phyloP scores from a whole-genome alignment of 2,329 filamentous ascomycete species.

The Mycocentrospora acerina region DNA sequence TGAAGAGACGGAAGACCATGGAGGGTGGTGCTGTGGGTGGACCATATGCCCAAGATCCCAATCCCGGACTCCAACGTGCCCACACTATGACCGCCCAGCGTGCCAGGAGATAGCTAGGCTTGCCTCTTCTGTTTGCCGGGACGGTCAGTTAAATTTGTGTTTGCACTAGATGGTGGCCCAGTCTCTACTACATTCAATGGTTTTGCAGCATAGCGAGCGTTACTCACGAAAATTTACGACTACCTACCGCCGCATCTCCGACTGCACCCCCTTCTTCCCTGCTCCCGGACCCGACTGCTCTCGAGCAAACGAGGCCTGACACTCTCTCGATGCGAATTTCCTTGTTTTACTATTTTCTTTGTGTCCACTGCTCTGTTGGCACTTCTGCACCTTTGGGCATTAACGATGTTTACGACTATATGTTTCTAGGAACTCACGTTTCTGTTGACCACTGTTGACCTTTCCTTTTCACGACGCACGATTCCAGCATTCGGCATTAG shows the following conservation, averaged over 20 bases:
- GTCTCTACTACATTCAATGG: constrained; percentile 16
- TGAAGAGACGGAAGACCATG: constrained; percentile 80
- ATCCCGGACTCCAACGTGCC: constrained; percentile 34
- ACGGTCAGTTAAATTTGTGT: constrained; percentile 21
- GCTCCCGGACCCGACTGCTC: constrained; percentile 33
- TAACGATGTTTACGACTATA: constrained; percentile 41
- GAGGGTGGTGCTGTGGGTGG: constrained; percentile 46
- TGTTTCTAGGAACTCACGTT: constrained; percentile 24
- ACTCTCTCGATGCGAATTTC: constrained; percentile 23
- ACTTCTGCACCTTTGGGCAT: constrained; percentile 33
- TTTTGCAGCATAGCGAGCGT: constrained; percentile 23
- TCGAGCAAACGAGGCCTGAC: constrained; percentile 8
- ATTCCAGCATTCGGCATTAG: constrained; percentile 40
- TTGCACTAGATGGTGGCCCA: constrained; percentile 27
- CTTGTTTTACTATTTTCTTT: constrained; percentile 33
- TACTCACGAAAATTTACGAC: constrained; percentile 15
- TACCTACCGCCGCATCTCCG: constrained; percentile 47
- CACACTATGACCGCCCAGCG: constrained; percentile 33
- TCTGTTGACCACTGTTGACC: constrained; percentile 28
- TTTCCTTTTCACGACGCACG: constrained; percentile 38
- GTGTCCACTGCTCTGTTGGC: constrained; percentile 35
- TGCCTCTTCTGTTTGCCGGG: constrained; percentile 14
- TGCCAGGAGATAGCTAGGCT: constrained; percentile 27
- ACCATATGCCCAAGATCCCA: constrained; percentile 35
- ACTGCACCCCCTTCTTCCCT: constrained; percentile 62